Conservation (phyloP, 352 stramenopile genomes). For the Aphanomyces cochlioides region DNA sequence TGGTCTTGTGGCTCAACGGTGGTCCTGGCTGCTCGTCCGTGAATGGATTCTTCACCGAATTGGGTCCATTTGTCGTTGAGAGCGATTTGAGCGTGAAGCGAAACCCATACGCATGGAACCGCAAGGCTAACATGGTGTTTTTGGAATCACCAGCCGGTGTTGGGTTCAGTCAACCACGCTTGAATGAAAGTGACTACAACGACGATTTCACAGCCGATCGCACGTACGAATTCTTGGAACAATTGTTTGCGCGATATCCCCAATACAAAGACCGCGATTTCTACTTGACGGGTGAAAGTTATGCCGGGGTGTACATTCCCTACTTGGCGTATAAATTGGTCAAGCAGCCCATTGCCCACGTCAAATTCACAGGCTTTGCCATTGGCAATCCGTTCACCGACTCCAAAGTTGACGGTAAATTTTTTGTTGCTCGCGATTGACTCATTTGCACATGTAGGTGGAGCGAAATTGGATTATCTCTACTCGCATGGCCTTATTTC, state of each 20-base stretch:
- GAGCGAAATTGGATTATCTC: constrained; percentile 37
- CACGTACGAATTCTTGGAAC: constrained; percentile 27
- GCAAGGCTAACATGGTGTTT: constrained; percentile 80
- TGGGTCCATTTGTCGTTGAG: constrained; percentile 3
- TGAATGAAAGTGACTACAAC: constrained; percentile 43
- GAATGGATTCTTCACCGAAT: neutral
- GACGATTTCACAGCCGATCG: neutral
- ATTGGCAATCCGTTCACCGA: constrained; percentile 47
- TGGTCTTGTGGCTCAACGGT: neutral
- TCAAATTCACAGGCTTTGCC: constrained; percentile 53
- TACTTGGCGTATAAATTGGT: constrained; percentile 16
- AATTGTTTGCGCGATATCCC: constrained; percentile 58
- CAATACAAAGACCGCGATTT: constrained; percentile 44
- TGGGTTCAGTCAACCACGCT: constrained; percentile 60
- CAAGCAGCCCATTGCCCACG: neutral
- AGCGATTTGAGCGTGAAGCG: constrained; percentile 3
- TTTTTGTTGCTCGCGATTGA: constrained; percentile 1
- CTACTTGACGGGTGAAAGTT: constrained; percentile 39
- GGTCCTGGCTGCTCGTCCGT: neutral
- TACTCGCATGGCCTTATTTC: constrained; percentile 75
- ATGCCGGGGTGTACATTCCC: constrained; percentile 39
- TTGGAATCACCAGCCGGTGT: constrained; percentile 87
- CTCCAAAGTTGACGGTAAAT: constrained; percentile 9
- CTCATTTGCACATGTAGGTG: constrained; percentile 17
- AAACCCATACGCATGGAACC: neutral